Conservation (phyloP, 2,329 filamentous ascomycete genomes). For the Arthrobotrys entomopaga region DNA sequence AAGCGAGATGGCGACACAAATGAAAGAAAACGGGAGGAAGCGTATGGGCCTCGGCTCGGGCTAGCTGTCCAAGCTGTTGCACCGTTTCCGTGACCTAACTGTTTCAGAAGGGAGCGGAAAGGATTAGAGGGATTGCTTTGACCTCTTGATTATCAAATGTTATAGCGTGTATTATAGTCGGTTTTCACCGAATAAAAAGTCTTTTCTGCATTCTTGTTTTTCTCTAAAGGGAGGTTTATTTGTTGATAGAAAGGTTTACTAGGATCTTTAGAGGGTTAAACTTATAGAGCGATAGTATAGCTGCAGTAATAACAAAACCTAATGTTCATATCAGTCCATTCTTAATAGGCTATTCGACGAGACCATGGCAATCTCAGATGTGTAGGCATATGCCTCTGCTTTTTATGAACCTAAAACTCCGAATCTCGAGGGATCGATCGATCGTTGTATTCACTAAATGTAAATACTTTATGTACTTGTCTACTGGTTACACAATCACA, state of each 20-base stretch:
- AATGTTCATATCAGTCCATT: neutral
- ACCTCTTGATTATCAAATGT: constrained; percentile 2
- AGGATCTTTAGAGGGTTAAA: constrained; percentile 10
- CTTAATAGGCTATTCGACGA: too few relatives aligned
- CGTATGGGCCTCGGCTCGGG: constrained; percentile 43
- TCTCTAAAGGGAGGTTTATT: neutral
- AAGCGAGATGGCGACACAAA: constrained; percentile 33
- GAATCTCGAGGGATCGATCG: too few relatives aligned
- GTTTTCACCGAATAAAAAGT: neutral
- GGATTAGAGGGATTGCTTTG: constrained; percentile 5
- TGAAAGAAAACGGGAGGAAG: constrained; percentile 44
- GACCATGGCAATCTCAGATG: too few relatives aligned
- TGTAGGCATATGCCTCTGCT: too few relatives aligned
- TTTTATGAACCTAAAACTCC: too few relatives aligned
- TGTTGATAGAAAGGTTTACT: constrained; percentile 9
- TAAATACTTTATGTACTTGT: too few relatives aligned
- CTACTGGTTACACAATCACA: too few relatives aligned
- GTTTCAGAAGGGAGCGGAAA: constrained; percentile 6
- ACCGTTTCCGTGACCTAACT: neutral
- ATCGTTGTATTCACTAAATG: too few relatives aligned
- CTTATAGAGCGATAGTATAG: constrained; percentile 7
- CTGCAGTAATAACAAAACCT: neutral
- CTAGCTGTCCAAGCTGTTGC: constrained; percentile 17
- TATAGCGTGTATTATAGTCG: neutral
- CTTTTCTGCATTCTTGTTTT: neutral